Evolutionary conservation across 225 moss, liverwort and hornwort species (phyloP), one percentile per base, ranked within the genome.

Genomic region (Anthoceros angustus): DNA sequence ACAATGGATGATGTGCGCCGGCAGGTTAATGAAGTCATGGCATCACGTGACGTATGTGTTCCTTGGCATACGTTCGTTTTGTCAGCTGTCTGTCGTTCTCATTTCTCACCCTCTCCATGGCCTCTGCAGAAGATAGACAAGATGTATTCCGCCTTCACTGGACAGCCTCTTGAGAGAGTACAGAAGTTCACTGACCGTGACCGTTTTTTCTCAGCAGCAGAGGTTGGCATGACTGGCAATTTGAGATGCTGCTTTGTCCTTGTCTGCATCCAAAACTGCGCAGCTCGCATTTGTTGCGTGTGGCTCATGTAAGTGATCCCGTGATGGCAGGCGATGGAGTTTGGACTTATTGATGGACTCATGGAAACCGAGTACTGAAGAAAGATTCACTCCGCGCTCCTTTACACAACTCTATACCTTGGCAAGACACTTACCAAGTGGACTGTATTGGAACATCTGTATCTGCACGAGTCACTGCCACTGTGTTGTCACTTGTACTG

Each of bases 1-100:
- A 85, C 92, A 25, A 85, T 83, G 50, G 92, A 93, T 70, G 92
- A 89, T 78, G 89, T 89, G 42, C 80, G 85, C 65, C 77, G 82
- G 64, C 92, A 93, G 80, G 89, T 93, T 66, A 85, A 89, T 71
- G 89, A 89, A 85, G 83, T 93, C 63, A 89, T 93, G 92, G 78
- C 85, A 64, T 89, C 89, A 64, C 80, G 89, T 26, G 87, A 93
- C 84, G 87, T 92, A 75, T 68, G 82, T 72, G 41, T 15, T 16
- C 68, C 16, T 39, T 32, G 74, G 62, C 64, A 11, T 79, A 46
- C 6, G 7, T 50, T 21, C 25, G 43, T 65, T 9, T 66, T 45
- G 41, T 16, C 50, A 38, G 23, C 32, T 67, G 20, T 43, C 23
- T 68, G 68, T 41, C 10, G 21, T 67, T 18, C 42, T 26, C 11